Conservation (phyloP, 129 eudicot genomes). For the Helianthus annuus region DNA sequence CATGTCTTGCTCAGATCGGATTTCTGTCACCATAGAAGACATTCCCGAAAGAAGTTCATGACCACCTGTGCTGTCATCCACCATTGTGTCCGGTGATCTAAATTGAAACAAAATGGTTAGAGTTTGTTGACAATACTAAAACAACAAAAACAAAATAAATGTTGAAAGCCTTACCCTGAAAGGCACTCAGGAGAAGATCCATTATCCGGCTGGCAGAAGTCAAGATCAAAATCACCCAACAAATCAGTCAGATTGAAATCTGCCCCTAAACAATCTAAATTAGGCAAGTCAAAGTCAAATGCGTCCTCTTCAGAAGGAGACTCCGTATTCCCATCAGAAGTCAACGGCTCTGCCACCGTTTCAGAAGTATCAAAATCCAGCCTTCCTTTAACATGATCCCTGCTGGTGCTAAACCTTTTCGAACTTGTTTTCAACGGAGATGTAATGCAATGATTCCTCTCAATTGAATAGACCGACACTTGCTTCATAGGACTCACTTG, state of each 20-base stretch:
- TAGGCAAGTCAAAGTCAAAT: constrained; percentile 75
- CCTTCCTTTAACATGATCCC: constrained; percentile 89
- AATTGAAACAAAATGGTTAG: background rate
- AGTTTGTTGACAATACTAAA: background rate
- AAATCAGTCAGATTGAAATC: constrained; percentile 67
- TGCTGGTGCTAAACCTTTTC: constrained; percentile 37
- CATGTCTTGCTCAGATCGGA: constrained; percentile 54
- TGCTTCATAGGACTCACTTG: constrained; percentile 83
- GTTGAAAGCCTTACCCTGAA: constrained; percentile 51
- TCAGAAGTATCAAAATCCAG: constrained; percentile 73
- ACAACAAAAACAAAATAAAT: background rate
- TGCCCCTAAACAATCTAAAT: constrained; percentile 62
- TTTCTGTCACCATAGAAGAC: constrained; percentile 56
- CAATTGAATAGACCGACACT: constrained; percentile 58
- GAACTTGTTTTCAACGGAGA: constrained; percentile 65
- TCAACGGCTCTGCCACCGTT: constrained; percentile 36
- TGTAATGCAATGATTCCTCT: constrained; percentile 66
- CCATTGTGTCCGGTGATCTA: constrained; percentile 54
- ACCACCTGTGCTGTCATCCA: constrained; percentile 34
- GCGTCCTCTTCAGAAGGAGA: constrained; percentile 61
- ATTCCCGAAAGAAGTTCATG: constrained; percentile 51
- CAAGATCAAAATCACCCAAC: constrained; percentile 67
- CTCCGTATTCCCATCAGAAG: constrained; percentile 40
- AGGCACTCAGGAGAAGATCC: constrained; percentile 58
- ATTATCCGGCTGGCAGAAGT: constrained; percentile 37